These are phyloP conservation scores for Rhodotorula babjevae DNA, from an alignment of 768 basidiomycete genomes.

Conservation along the genomic window DNA sequence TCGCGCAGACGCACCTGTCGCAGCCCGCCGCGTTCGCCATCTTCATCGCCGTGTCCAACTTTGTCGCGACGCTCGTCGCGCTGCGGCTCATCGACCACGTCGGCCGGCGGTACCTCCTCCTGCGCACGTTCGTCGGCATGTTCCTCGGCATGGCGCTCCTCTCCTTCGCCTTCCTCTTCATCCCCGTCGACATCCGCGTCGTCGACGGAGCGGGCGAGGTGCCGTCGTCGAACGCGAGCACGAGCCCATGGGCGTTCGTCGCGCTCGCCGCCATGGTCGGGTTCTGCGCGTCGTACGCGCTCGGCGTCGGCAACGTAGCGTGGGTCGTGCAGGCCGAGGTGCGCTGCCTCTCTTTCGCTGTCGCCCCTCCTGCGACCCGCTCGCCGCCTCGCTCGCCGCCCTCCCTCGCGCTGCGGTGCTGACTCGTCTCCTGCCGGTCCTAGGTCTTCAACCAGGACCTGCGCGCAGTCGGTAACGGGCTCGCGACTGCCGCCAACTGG, in stretches of 20 bases:
- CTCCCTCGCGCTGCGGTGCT: no score
- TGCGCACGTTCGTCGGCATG: conserved; percentile 36
- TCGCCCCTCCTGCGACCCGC: not conserved
- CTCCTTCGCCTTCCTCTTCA: conserved; percentile 31
- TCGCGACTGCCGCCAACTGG: conserved; percentile 25
- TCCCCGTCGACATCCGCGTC: not conserved
- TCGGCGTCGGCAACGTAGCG: conserved; percentile 34
- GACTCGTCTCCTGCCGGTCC: conserved; percentile 9
- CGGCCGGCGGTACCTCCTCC: conserved; percentile 27
- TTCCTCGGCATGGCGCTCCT: conserved; percentile 26
- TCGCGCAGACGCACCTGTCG: conserved; percentile 21
- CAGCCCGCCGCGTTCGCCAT: conserved; percentile 32
- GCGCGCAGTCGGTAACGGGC: conserved; percentile 20
- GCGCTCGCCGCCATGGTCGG: conserved; percentile 16
- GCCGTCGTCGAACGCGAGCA: not conserved
- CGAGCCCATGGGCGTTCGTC: conserved; percentile 14
- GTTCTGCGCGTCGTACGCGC: conserved; percentile 31
- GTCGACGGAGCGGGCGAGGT: not conserved
- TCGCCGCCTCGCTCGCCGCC: not conserved
- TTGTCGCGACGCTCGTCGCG: conserved; percentile 33
- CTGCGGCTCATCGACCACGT: conserved; percentile 30
- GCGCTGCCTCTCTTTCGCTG: not conserved
- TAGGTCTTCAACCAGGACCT: conserved; percentile 34
- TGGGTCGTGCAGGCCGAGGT: conserved; percentile 39
- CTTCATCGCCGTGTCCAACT: conserved; percentile 37